Evolutionary conservation across 352 stramenopile genomes (phyloP), one percentile per base, ranked within the genome.

Genomic region (Aphanomyces invadans): DNA sequence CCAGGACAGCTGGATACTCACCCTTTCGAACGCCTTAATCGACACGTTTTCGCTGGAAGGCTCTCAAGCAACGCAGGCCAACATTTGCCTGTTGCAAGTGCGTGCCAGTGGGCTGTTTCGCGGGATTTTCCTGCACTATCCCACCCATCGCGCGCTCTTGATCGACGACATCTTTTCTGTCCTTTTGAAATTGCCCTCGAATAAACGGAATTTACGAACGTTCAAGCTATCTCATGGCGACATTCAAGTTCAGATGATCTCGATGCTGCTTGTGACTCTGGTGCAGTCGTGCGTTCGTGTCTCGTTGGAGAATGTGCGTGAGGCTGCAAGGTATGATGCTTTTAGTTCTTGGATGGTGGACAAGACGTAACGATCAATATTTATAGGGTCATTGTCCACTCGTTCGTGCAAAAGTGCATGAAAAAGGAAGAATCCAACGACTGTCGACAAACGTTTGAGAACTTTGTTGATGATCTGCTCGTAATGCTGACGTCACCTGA

Each of bases 381-480:
- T 7, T 42, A 7, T 42, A 42, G 36, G 7, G 36, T 42, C 1
- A 87, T 95, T 48, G 73, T 87, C 28, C 42, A 64, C 17, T 57
- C 72, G 17, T 61, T 95, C 48, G 54, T 95, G 45, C 83, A 72
- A 49, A 80, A 86, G 57, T 94, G 83, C 59, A 77, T 89, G 73
- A 93, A 92, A 70, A 94, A 91, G 68, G 77, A 73, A 9, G 85
- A 94, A 62, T 83, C 92, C 31, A 72, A 80, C 33, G 80, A 92
- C 57, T 81, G 87, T 69, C 82, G 85, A 23, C 71, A 87, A 48
- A 71, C 88, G 17, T 70, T 95, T 15, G 87, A 93, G 19, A 87
- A 92, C 42, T 89, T 94, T 61, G 71, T 88, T 28, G 85, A 95
- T 69, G 87, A 95, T 67, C 57, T 95, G 33, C 74, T 95, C 15